phyloP scores from a whole-genome alignment of 257 asterid species.

The Cynanchum wilfordii region DNA sequence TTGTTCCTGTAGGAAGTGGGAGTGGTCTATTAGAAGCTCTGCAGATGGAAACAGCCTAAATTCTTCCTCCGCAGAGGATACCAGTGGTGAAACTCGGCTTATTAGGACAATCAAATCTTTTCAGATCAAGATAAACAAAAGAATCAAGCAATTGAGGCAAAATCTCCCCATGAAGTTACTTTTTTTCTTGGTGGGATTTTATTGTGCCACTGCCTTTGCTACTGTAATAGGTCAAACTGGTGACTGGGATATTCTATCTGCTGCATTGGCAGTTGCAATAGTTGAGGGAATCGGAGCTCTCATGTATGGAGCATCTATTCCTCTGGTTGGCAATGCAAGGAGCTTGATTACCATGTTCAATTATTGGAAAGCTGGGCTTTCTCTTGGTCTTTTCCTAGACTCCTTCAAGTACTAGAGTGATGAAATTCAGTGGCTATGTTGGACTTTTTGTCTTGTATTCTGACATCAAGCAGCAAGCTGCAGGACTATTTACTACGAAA shows the following conservation, averaged over 20 bases:
- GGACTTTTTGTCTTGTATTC: not conserved
- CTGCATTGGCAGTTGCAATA: constrained; percentile 80
- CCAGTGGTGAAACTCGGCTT: constrained; percentile 61
- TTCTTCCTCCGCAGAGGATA: constrained; percentile 39
- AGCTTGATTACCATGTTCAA: constrained; percentile 53
- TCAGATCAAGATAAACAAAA: constrained; percentile 37
- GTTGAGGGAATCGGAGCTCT: constrained; percentile 96
- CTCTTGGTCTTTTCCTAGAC: constrained; percentile 90
- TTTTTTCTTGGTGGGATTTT: constrained; percentile 80
- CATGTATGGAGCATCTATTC: constrained; percentile 62
- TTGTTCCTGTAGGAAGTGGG: constrained; percentile 37
- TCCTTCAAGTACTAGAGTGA: constrained; percentile 67
- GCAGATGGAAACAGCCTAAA: constrained; percentile 52
- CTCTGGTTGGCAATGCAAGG: constrained; percentile 42
- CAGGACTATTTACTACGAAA: not conserved
- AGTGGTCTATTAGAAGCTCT: constrained; percentile 59
- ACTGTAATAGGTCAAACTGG: constrained; percentile 97
- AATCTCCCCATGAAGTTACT: constrained; percentile 66
- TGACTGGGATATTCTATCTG: constrained; percentile 95
- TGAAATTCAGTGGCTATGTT: not conserved
- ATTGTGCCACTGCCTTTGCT: constrained; percentile 88
- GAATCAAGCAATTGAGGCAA: constrained; percentile 49
- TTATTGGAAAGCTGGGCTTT: constrained; percentile 87
- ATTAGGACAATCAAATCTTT: constrained; percentile 54
- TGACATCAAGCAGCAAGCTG: not conserved